These are phyloP conservation scores for Lactarius pseudohatsudake DNA, from an alignment of 768 basidiomycete species.

Conservation along the genomic window DNA sequence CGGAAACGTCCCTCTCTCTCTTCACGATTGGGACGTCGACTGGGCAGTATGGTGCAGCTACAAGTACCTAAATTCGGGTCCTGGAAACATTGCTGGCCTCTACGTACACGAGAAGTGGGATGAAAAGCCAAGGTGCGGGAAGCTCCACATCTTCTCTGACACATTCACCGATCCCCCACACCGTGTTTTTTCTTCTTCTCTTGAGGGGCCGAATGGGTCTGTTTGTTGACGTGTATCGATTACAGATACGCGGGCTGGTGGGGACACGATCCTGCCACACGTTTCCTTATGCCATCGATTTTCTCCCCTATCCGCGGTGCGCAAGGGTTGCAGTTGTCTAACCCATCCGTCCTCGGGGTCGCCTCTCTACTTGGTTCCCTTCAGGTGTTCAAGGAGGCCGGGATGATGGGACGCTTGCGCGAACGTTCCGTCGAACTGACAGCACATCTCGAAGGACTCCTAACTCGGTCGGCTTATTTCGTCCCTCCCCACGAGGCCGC, in stretches of 20 bases:
- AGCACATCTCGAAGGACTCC: conserved; percentile 60
- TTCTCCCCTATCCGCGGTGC: conserved; percentile 89
- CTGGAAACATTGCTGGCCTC: conserved; percentile 95
- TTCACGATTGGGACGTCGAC: conserved; percentile 94
- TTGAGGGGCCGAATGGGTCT: conserved; percentile 5
- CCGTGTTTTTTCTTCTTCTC: conserved; percentile 9
- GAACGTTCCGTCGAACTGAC: conserved; percentile 73
- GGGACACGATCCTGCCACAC: conserved; percentile 86
- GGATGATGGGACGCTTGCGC: conserved; percentile 69
- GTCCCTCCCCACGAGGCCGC: conserved; percentile 43
- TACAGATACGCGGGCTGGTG: conserved; percentile 93
- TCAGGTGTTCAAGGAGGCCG: conserved; percentile 73
- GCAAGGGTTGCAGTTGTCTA: conserved; percentile 94
- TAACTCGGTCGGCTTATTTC: conserved; percentile 64
- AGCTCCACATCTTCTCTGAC: conserved; percentile 10
- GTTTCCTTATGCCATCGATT: conserved; percentile 84
- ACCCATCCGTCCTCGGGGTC: conserved; percentile 79
- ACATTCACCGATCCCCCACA: conserved; percentile 11
- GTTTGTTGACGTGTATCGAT: conserved; percentile 19
- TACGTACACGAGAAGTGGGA: conserved; percentile 87
- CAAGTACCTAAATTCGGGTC: conserved; percentile 96
- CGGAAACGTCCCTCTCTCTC: conserved; percentile 85
- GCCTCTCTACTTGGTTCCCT: conserved; percentile 84
- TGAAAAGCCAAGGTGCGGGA: conserved; percentile 60
- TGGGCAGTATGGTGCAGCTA: conserved; percentile 99